Conservation (phyloP, 805 yeast species). For the Ogataea angusta region DNA sequence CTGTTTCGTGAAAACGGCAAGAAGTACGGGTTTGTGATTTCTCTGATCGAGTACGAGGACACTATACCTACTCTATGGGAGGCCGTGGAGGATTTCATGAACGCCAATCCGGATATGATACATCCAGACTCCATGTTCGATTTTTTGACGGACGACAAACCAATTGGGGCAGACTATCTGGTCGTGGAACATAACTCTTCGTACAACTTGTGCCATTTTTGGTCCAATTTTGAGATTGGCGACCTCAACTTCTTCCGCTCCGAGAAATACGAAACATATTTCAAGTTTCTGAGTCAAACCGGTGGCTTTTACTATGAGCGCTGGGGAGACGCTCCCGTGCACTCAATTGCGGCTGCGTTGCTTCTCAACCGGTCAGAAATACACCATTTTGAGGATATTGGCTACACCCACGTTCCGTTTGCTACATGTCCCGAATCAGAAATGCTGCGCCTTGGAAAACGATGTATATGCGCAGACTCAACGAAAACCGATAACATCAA, state of each 20-base stretch:
- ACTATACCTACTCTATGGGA: conserved; percentile 88
- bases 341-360: conserved; percentile 64
- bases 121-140: conserved; percentile 63
- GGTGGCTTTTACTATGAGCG: conserved; percentile 85
- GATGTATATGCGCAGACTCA: conserved; percentile 55
- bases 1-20: conserved; percentile 73
- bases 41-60: conserved; percentile 75
- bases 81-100: conserved; percentile 60
- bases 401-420: conserved; percentile 74
- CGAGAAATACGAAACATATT: conserved; percentile 57
- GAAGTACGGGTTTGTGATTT: conserved; percentile 83
- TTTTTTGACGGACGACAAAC: conserved; percentile 52
- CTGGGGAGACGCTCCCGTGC: conserved; percentile 97
- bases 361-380: conserved; percentile 57
- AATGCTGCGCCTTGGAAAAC: conserved; percentile 47
- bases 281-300: conserved; percentile 57
- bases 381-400: conserved; percentile 78
- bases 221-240: conserved; percentile 85
- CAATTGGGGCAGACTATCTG: conserved; percentile 42
- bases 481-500: conserved; percentile 40
- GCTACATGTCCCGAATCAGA: conserved; percentile 55
- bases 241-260: conserved; percentile 67
- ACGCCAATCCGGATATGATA: conserved; percentile 54
- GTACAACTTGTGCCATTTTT: conserved; percentile 80
- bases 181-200: conserved; percentile 44